Percentiles rank a stretch among this genome's conserved stretches.
Evolutionary conservation across 805 yeast species (phyloP).

Genomic region (Kazachstania africana): DNA sequence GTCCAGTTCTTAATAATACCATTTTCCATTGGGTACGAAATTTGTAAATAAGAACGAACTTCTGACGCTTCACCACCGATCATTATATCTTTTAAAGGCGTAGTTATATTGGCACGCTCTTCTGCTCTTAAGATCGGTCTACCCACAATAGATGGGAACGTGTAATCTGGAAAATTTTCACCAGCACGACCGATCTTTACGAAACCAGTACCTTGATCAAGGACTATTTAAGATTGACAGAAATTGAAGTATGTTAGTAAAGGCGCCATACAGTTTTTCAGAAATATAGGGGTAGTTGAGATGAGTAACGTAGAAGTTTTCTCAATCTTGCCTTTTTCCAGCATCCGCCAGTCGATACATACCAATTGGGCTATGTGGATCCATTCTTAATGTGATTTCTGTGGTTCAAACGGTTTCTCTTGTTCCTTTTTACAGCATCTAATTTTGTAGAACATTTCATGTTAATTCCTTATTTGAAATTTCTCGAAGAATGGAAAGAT

Average conservation of each 20-base stretch:
- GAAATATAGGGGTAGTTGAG: constrained; percentile 2
- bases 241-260: constrained; percentile 1
- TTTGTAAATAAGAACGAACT: constrained; percentile 79
- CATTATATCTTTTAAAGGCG: constrained; percentile 90
- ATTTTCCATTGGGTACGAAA: constrained; percentile 97
- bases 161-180: constrained; percentile 90
- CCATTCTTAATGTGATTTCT: constrained; percentile 15
- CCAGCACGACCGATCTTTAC: constrained; percentile 96
- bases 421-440: too few relatives aligned
- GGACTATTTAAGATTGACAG: constrained; percentile 34
- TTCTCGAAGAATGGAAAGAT: too few relatives aligned
- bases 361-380: constrained; percentile 27
- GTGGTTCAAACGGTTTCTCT: too few relatives aligned
- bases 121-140: constrained; percentile 95
- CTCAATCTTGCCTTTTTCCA: background rate
- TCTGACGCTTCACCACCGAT: constrained; percentile 93
- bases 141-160: constrained; percentile 95
- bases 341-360: constrained; percentile 7
- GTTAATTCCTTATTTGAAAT: too few relatives aligned
- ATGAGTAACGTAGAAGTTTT: background rate
- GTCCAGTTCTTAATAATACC: constrained; percentile 97
- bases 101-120: constrained; percentile 53
- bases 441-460: too few relatives aligned
- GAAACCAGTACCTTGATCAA: constrained; percentile 98
- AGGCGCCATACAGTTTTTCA: background rate